Percentiles rank a stretch among this genome's conserved stretches.
phyloP scores from a whole-genome alignment of 2,329 filamentous ascomycete genomes.

The Fusarium temperatum region DNA sequence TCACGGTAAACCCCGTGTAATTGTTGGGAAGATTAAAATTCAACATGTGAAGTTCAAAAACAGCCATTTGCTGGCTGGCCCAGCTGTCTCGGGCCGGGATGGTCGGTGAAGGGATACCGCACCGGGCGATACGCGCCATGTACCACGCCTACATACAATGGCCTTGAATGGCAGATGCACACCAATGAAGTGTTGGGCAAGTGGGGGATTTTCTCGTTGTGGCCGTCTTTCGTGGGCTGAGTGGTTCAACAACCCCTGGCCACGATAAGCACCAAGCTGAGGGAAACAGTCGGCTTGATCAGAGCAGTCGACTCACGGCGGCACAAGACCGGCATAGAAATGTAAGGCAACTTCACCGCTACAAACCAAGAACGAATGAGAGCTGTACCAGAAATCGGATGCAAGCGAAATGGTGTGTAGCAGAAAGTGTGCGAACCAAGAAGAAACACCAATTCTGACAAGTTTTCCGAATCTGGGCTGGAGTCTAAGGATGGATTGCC shows the following conservation, averaged over 20 bases:
- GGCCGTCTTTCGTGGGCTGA: slow-evolving; percentile 25
- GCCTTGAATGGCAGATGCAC: background rate
- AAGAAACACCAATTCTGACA: slow-evolving; percentile 23
- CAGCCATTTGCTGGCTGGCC: slow-evolving; percentile 8
- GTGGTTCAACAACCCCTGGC: slow-evolving; percentile 11
- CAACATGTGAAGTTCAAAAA: slow-evolving; percentile 16
- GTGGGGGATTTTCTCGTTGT: slow-evolving; percentile 12
- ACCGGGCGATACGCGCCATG: slow-evolving; percentile 20
- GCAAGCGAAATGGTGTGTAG: slow-evolving; percentile 29
- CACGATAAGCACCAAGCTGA: slow-evolving; percentile 29
- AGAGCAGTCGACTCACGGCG: slow-evolving; percentile 16
- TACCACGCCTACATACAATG: slow-evolving; percentile 7
- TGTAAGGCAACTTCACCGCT: slow-evolving; percentile 34
- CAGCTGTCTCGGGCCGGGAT: slow-evolving; percentile 31
- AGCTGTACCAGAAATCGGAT: slow-evolving; percentile 25
- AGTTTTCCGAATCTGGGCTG: slow-evolving; percentile 20
- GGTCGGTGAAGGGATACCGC: slow-evolving; percentile 29
- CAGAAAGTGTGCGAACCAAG: slow-evolving; percentile 24
- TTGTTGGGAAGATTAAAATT: slow-evolving; percentile 14
- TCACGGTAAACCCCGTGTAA: slow-evolving; percentile 12
- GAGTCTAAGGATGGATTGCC: background rate
- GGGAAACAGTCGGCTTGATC: slow-evolving; percentile 23
- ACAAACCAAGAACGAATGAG: slow-evolving; percentile 33
- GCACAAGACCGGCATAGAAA: slow-evolving; percentile 20
- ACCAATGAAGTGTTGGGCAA: background rate